phyloP scores from a whole-genome alignment of 73 alveolate genomes.

The Urostyla sp. region DNA sequence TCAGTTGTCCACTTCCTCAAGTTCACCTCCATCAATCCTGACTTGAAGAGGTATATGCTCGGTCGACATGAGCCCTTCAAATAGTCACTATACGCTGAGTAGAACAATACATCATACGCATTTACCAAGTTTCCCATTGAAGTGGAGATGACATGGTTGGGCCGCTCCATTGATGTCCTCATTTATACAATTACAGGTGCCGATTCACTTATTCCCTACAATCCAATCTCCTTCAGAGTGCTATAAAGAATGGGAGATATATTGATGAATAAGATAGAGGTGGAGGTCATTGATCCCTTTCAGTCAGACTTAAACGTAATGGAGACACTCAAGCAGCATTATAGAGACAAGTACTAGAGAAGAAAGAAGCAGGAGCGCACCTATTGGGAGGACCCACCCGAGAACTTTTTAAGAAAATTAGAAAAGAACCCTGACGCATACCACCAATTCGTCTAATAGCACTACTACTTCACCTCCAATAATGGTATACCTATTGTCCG shows the following conservation, averaged over 20 bases:
- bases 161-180: slow-evolving; percentile 67
- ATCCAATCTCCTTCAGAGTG: slow-evolving; percentile 78
- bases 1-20: slow-evolving; percentile 81
- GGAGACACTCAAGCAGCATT: slow-evolving; percentile 35
- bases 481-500: slow-evolving; percentile 46
- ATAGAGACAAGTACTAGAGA: background rate
- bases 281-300: slow-evolving; percentile 32
- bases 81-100: slow-evolving; percentile 72
- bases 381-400: slow-evolving; percentile 69
- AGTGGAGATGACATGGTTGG: slow-evolving; percentile 81
- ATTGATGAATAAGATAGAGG: slow-evolving; percentile 59
- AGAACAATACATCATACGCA: slow-evolving; percentile 57
- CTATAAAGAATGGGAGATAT: slow-evolving; percentile 83
- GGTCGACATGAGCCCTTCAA: slow-evolving; percentile 65
- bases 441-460: slow-evolving; percentile 17
- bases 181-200: slow-evolving; percentile 56
- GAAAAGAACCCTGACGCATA: background rate
- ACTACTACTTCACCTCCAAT: slow-evolving; percentile 29
- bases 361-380: slow-evolving; percentile 54
- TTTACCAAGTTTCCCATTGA: slow-evolving; percentile 68
- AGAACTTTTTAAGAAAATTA: slow-evolving; percentile 29
- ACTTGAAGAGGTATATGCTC: slow-evolving; percentile 60
- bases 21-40: slow-evolving; percentile 62
- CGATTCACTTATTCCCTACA: slow-evolving; percentile 77
- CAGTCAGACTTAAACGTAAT: slow-evolving; percentile 44